Percentiles rank a stretch among this genome's conserved stretches.
phyloP scores from a whole-genome alignment of 176 grass and related monocot species.

The Stipa capillata region DNA sequence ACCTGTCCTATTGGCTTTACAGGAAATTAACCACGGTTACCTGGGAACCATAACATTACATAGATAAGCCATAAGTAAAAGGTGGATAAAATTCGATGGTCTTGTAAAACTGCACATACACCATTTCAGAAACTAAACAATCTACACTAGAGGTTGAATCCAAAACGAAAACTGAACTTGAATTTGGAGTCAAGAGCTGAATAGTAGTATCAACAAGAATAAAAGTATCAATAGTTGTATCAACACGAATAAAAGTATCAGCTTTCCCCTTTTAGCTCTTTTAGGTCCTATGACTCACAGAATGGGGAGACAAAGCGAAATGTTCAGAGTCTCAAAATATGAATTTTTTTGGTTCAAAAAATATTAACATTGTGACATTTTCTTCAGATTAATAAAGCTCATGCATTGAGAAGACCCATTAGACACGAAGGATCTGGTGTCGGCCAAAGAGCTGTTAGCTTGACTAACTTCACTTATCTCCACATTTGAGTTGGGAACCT shows the following conservation, averaged over 20 bases:
- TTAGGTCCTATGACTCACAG: not conserved
- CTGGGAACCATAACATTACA: not conserved
- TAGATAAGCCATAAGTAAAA: not conserved
- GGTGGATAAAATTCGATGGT: not conserved
- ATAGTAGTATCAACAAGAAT: no score
- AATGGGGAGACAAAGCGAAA: not conserved
- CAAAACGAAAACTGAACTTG: not conserved
- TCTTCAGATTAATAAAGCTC: not conserved
- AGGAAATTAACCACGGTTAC: not conserved
- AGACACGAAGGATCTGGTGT: not conserved
- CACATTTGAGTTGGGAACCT: not conserved
- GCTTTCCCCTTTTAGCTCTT: not conserved
- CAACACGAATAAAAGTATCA: not conserved
- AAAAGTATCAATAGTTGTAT: not conserved
- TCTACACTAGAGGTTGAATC: not conserved
- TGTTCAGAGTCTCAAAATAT: not conserved
- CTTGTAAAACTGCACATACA: not conserved
- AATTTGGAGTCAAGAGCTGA: not conserved
- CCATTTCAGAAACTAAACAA: not conserved
- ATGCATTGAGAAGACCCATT: not conserved
- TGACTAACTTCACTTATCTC: not conserved
- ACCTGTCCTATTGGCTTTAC: not conserved
- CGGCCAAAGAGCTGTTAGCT: not conserved
- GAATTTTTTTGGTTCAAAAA: no score
- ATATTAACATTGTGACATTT: no score